These are phyloP conservation scores for Emmonsiellopsis sp. DNA, from an alignment of 2,329 filamentous ascomycete genomes.

Conservation along the genomic window DNA sequence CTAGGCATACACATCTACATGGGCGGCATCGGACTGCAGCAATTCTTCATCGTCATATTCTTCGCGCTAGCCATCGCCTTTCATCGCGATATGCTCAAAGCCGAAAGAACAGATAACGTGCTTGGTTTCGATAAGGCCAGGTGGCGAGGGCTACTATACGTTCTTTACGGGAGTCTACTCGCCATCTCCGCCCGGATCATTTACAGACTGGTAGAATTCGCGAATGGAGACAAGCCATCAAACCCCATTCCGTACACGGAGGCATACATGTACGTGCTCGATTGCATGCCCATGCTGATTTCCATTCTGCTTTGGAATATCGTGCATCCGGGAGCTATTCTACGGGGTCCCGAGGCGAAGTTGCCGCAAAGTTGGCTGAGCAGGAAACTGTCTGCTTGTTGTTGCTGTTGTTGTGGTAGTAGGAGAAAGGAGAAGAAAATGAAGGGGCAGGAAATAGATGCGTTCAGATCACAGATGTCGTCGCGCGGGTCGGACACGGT, in stretches of 20 bases:
- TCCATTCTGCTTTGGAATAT: no score
- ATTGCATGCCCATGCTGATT: no score
- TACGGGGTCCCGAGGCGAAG: no score
- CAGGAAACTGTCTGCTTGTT: no score
- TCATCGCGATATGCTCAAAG: conserved; percentile 21
- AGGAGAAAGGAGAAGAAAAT: no score
- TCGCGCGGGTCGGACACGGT: no score
- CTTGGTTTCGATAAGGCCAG: conserved; percentile 17
- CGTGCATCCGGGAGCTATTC: no score
- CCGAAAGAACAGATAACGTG: conserved; percentile 16
- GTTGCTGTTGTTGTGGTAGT: no score
- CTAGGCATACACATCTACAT: conserved; percentile 44
- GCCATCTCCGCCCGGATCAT: conserved; percentile 49
- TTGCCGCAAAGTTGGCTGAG: no score
- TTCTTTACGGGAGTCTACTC: conserved; percentile 31
- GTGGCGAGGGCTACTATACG: conserved; percentile 26
- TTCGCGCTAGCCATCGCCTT: conserved; percentile 32
- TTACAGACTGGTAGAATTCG: conserved; percentile 52
- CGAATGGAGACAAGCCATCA: conserved; percentile 31
- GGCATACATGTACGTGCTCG: no score
- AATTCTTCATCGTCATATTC: conserved; percentile 44
- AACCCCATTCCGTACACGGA: no score
- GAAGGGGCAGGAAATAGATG: no score
- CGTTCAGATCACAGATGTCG: conserved; percentile 36
- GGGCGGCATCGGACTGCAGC: conserved; percentile 45